Evolutionary conservation across 2,329 filamentous ascomycete species (phyloP).

Genomic region (Ilyonectria mors-panacis): DNA sequence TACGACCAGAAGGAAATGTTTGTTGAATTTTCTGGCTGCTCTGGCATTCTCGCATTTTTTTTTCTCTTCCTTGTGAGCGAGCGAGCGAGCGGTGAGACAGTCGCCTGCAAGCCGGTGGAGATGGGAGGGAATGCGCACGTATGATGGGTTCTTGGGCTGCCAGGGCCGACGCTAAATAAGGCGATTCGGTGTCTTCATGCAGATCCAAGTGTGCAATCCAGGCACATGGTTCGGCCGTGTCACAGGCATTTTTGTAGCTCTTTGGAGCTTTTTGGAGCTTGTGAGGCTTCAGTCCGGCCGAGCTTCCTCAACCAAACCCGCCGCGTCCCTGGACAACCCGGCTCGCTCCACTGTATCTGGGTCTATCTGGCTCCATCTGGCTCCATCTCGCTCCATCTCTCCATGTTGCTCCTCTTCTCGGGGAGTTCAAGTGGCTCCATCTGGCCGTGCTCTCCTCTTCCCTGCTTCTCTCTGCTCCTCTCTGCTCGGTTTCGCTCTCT

Average conservation of each 20-base stretch:
- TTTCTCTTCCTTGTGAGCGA: background rate
- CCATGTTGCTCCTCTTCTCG: background rate
- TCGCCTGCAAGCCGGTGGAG: background rate
- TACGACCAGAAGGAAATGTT: background rate
- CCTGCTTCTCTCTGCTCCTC: background rate
- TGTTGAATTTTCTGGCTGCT: background rate
- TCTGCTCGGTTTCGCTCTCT: background rate
- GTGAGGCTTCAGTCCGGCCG: no score
- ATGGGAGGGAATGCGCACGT: background rate
- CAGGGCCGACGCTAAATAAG: background rate
- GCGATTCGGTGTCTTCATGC: conserved; percentile 7
- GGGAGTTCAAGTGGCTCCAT: background rate
- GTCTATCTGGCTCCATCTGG: background rate
- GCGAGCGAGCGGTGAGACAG: background rate
- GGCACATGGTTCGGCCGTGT: conserved; percentile 13
- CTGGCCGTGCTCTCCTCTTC: background rate
- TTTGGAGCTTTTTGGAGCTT: background rate
- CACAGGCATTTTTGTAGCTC: background rate
- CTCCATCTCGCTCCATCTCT: background rate
- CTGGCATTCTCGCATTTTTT: background rate
- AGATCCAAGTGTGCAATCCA: conserved; percentile 23
- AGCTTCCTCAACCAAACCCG: background rate
- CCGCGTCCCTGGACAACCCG: background rate
- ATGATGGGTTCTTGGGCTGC: background rate
- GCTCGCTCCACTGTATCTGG: background rate